Conservation (phyloP, 2,329 filamentous ascomycete species). For the Fusarium multiceps region DNA sequence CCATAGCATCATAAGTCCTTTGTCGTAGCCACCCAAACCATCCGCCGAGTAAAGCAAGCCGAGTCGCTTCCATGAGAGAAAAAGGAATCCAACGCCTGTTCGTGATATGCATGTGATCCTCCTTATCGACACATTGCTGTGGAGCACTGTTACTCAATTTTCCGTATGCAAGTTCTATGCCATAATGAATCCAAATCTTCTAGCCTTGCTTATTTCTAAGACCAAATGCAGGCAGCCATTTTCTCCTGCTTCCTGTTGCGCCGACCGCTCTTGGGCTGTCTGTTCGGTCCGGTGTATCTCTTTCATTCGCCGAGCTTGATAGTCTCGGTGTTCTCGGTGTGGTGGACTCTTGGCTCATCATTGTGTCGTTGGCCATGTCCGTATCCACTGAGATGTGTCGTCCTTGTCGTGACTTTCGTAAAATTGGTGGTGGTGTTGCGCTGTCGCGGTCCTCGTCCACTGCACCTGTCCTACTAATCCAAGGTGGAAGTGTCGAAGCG, state of each 20-base stretch:
- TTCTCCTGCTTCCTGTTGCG: constrained; percentile 48
- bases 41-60: constrained; percentile 20
- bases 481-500: constrained; percentile 55
- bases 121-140: constrained; percentile 3
- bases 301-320: constrained; percentile 9
- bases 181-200: constrained; percentile 32
- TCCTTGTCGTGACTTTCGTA: constrained; percentile 56
- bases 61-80: constrained; percentile 21
- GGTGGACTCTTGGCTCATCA: constrained; percentile 27
- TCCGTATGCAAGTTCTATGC: constrained; percentile 22
- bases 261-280: constrained; percentile 33
- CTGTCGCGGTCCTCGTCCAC: constrained; percentile 59
- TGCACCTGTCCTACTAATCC: constrained; percentile 51
- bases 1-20: constrained; percentile 6
- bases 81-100: constrained; percentile 38
- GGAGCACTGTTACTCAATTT: constrained; percentile 13
- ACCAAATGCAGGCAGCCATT: constrained; percentile 53
- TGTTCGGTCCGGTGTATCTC: constrained; percentile 25
- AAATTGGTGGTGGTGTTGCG: constrained; percentile 67
- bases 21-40: constrained; percentile 16
- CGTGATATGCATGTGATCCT: constrained; percentile 16
- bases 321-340: constrained; percentile 36
- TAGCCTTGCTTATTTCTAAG: constrained; percentile 46
- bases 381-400: constrained; percentile 45
- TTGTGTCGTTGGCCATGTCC: constrained; percentile 14